Evolutionary conservation across 2,329 filamentous ascomycete species (phyloP), one percentile per base, ranked within the genome.

Genomic region (Paradendryphiella salina): DNA sequence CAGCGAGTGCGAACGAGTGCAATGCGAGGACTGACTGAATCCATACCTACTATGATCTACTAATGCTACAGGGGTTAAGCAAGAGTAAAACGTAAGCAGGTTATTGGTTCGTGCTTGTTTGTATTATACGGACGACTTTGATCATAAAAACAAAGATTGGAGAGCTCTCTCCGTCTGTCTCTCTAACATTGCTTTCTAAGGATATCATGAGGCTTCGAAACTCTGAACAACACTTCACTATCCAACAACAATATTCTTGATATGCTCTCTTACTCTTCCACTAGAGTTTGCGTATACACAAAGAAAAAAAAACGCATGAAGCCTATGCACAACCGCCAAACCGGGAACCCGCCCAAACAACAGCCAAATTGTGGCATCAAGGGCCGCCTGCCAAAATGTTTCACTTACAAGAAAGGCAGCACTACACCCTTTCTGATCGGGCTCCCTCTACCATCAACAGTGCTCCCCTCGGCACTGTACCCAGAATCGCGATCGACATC

Each of bases 401-500:
- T 5, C 23, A n/a, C 15, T 41, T 48, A 54, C 41, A 68, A 40
- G 54, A 73, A 71, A 5, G 70, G 69, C 17, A 72, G 43, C 2
- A 71, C 50, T 4, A 70, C 46, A n/a, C 69, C 69, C 51, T 72
- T 73, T 34, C 70, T 60, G 31, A 67, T 66, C 5, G 70, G 70
- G 50, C 70, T 73, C 0, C 62, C 61, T 20, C 64, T 59, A 7
- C 67, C 68, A 38, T 71, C 71, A 4, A 64, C 66, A 13, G 60
- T 69, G 13, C 69, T 73, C 7, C 72, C 66, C 32, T 73, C 72
- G 17, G 69, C 72, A 10, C 65, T 70, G 45, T 75, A 75, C 0
- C 74, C 73, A 1, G 70, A 73, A 54, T 77, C 76, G 29, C 68
- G 68, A 59, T 76, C 74, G 5, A 74, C 72, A 15, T 78, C 76